These are phyloP conservation scores for Steccherinum ochraceum DNA, from an alignment of 768 basidiomycete species.

Conservation along the genomic window DNA sequence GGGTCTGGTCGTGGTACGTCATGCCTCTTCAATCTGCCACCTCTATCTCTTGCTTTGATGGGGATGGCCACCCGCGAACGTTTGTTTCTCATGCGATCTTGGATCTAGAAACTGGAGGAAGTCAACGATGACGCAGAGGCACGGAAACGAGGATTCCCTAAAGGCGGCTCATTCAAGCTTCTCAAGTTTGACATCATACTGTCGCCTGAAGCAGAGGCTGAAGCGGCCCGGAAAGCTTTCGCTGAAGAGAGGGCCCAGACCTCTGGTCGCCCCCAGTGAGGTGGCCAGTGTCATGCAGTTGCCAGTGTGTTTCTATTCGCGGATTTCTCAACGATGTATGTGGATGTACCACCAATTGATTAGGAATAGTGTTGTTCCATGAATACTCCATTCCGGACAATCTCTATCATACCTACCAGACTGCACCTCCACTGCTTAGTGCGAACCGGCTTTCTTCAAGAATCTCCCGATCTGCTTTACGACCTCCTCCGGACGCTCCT, in stretches of 20 bases:
- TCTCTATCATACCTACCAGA: too few species aligned
- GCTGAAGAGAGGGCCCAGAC: constrained; percentile 15
- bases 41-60: not conserved
- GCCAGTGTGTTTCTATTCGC: too few species aligned
- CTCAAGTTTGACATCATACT: constrained; percentile 42
- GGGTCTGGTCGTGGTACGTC: constrained; percentile 66
- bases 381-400: too few species aligned
- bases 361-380: too few species aligned
- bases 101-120: constrained; percentile 41
- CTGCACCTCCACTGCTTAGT: too few species aligned
- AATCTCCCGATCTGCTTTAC: constrained; percentile 36
- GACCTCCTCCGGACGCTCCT: constrained; percentile 43
- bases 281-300: too few species aligned
- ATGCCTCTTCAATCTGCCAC: not conserved
- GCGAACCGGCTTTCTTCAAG: constrained; percentile 21
- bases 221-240: constrained; percentile 19
- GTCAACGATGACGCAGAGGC: constrained; percentile 50
- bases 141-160: constrained; percentile 47
- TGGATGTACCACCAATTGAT: too few species aligned
- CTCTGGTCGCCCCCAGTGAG: too few species aligned
- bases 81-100: not conserved
- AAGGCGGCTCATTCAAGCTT: constrained; percentile 40
- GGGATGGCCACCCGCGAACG: not conserved
- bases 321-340: too few species aligned
- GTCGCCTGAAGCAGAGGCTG: constrained; percentile 35